These are phyloP conservation scores for Venturia effusa DNA, from an alignment of 2,329 filamentous ascomycete genomes.

Conservation along the genomic window DNA sequence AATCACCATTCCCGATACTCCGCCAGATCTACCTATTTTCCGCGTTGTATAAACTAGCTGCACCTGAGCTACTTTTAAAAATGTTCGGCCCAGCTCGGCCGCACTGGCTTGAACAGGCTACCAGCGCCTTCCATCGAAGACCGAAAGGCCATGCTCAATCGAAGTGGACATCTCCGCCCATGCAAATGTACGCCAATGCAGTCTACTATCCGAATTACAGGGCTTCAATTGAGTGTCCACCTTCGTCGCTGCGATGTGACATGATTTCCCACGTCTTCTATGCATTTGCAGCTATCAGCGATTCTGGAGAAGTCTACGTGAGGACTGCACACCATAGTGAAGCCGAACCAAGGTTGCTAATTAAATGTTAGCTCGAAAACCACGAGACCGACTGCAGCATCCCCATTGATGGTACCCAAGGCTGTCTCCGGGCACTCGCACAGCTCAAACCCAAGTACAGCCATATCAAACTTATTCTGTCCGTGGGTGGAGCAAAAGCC, in stretches of 20 bases:
- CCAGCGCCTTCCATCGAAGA: slow-evolving; percentile 3
- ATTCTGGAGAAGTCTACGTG: slow-evolving; percentile 58
- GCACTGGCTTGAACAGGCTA: slow-evolving; percentile 12
- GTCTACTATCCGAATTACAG: slow-evolving; percentile 77
- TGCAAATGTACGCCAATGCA: slow-evolving; percentile 48
- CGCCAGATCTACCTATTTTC: not conserved
- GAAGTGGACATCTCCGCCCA: slow-evolving; percentile 12
- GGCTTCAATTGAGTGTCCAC: slow-evolving; percentile 62
- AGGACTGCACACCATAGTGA: slow-evolving; percentile 15
- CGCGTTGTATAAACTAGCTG: not conserved
- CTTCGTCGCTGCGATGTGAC: slow-evolving; percentile 61
- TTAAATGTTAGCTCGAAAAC: slow-evolving; percentile 53
- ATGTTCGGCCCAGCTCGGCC: slow-evolving; percentile 14
- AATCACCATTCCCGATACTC: not conserved
- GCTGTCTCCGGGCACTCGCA: slow-evolving; percentile 63
- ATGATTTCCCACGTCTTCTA: slow-evolving; percentile 77
- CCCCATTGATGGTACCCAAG: slow-evolving; percentile 59
- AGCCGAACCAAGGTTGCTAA: slow-evolving; percentile 17
- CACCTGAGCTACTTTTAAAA: not conserved
- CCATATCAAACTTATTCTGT: slow-evolving; percentile 64
- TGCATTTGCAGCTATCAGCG: slow-evolving; percentile 54
- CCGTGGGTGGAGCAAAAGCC: slow-evolving; percentile 56
- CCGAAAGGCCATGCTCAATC: slow-evolving; percentile 1
- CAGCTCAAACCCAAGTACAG: slow-evolving; percentile 60
- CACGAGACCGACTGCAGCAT: slow-evolving; percentile 66